These are phyloP conservation scores for Edaphochlamys debaryana DNA, from an alignment of 139 green algal genomes.

Conservation along the genomic window DNA sequence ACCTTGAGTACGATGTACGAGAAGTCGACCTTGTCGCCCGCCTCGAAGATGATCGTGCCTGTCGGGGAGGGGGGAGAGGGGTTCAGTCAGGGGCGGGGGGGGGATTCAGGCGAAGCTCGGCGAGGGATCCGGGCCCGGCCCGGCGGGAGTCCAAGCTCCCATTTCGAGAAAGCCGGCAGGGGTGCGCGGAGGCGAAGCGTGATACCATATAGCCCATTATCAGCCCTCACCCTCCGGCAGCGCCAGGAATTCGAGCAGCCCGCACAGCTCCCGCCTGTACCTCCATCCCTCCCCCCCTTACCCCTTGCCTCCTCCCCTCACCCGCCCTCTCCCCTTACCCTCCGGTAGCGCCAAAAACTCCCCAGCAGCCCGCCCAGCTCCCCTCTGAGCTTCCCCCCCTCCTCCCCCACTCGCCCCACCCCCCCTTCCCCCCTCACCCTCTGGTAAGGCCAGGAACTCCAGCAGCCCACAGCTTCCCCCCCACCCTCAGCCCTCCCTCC, in stretches of 20 bases:
- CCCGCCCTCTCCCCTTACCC: neutral
- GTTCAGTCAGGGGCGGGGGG: no score
- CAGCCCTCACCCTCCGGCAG: conserved; percentile 21
- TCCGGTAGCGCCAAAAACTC: conserved; percentile 40
- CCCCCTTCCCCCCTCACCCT: neutral
- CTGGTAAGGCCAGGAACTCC: conserved; percentile 38
- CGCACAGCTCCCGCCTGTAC: conserved; percentile 7
- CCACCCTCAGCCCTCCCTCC: no score
- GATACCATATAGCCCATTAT: no score
- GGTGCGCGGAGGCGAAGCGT: no score
- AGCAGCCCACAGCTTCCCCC: conserved; percentile 10
- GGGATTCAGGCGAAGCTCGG: no score
- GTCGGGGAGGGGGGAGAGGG: neutral
- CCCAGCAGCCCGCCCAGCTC: conserved; percentile 21
- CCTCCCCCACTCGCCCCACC: no score
- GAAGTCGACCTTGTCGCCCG: conserved; percentile 55
- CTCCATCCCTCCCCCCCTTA: no score
- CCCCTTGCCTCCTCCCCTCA: no score
- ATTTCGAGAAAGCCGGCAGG: no score
- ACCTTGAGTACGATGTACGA: conserved; percentile 54
- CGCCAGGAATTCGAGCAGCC: conserved; percentile 37
- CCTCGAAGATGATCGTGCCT: conserved; percentile 47
- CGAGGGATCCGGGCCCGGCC: no score
- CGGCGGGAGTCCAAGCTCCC: no score
- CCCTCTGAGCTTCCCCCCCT: conserved; percentile 6